These are phyloP conservation scores for Nakaseomyces bracarensis DNA, from an alignment of 1,139 yeast genomes.

Conservation along the genomic window DNA sequence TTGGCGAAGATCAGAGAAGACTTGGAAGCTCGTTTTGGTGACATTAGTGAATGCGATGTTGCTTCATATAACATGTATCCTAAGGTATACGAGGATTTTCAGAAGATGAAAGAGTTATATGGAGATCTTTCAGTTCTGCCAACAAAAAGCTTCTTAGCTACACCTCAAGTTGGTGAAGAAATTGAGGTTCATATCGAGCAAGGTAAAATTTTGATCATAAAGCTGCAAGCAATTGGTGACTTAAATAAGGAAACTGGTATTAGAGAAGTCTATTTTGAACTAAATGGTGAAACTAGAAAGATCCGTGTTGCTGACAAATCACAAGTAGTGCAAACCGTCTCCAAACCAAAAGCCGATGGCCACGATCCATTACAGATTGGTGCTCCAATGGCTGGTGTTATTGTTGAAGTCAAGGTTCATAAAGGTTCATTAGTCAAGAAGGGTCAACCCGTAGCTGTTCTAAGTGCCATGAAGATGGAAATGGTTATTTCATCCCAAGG, in stretches of 20 bases:
- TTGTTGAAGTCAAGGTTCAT: slow-evolving; percentile 86
- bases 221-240: slow-evolving; percentile 89
- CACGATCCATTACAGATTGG: slow-evolving; percentile 89
- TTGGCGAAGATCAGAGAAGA: slow-evolving; percentile 63
- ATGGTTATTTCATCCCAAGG: slow-evolving; percentile 94
- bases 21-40: slow-evolving; percentile 52
- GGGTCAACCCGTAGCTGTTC: slow-evolving; percentile 92
- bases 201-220: slow-evolving; percentile 89
- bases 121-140: slow-evolving; percentile 94
- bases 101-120: slow-evolving; percentile 62
- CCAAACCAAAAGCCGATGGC: slow-evolving; percentile 85
- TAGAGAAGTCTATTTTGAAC: slow-evolving; percentile 94
- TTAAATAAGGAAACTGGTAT: slow-evolving; percentile 76
- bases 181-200: slow-evolving; percentile 82
- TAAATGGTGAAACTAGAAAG: slow-evolving; percentile 96
- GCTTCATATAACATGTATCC: slow-evolving; percentile 98
- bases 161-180: slow-evolving; percentile 83
- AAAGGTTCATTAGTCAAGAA: slow-evolving; percentile 83
- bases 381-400: slow-evolving; percentile 99
- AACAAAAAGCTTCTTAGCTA: slow-evolving; percentile 79
- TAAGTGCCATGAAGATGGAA: slow-evolving; percentile 99
- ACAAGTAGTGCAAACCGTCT: slow-evolving; percentile 72
- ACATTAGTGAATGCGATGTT: slow-evolving; percentile 74
- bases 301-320: slow-evolving; percentile 85
- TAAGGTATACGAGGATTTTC: slow-evolving; percentile 85